Conservation (phyloP, 1,284 basidiomycete species). For the Thelephora terrestris region DNA sequence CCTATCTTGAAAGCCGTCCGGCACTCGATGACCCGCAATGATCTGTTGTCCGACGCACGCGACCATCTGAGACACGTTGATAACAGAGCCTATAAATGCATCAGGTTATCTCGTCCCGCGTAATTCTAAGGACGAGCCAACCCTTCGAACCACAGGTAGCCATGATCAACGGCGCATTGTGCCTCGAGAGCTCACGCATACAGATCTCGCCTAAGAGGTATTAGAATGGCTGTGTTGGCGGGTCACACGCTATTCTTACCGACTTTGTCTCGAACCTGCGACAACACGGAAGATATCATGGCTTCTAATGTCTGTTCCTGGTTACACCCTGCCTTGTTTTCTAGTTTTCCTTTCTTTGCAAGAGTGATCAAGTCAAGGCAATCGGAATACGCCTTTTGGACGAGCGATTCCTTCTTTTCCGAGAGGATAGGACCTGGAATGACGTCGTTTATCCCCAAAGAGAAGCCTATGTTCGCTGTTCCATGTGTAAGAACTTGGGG, state of each 20-base stretch:
- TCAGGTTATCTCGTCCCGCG: neutral
- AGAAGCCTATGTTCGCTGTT: conserved; percentile 93
- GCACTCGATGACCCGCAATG: conserved; percentile 95
- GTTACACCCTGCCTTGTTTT: conserved; percentile 94
- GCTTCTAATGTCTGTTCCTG: conserved; percentile 97
- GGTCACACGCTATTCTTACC: conserved; percentile 30
- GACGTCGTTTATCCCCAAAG: conserved; percentile 97
- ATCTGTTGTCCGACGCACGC: conserved; percentile 99
- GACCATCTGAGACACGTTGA: conserved; percentile 99
- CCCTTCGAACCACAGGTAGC: conserved; percentile 99
- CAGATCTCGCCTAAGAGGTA: conserved; percentile 58
- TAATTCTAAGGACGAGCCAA: conserved; percentile 19
- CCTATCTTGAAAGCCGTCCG: conserved; percentile 98
- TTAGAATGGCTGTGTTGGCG: neutral
- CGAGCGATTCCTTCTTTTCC: conserved; percentile 76
- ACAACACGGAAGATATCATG: conserved; percentile 87
- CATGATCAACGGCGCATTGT: conserved; percentile 98
- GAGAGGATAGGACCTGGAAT: conserved; percentile 86
- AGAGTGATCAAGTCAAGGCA: conserved; percentile 83
- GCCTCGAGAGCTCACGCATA: conserved; percentile 93
- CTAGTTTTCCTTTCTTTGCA: conserved; percentile 88
- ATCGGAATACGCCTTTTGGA: conserved; percentile 83
- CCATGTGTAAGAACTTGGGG: neutral
- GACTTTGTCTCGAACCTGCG: conserved; percentile 91
- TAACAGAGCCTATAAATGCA: conserved; percentile 72